Conservation (phyloP, 2,329 filamentous ascomycete genomes). For the Fusarium chuoi region DNA sequence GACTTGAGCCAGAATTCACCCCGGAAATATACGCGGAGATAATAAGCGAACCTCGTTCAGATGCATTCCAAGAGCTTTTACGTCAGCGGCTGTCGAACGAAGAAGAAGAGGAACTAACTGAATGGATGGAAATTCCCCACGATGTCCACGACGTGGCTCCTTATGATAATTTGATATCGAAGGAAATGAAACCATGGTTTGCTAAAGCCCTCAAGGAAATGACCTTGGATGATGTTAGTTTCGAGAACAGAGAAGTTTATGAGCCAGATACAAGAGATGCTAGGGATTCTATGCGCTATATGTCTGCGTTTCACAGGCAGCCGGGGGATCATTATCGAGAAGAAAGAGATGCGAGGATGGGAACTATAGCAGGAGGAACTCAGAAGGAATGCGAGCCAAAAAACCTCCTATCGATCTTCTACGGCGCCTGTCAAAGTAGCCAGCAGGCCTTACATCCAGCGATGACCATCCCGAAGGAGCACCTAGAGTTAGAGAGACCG, state of each 20-base stretch:
- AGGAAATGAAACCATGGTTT: neutral
- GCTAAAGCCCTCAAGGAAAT: neutral
- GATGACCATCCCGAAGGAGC: no score
- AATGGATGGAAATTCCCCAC: neutral
- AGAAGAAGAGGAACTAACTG: neutral
- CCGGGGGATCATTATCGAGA: neutral
- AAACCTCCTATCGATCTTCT: no score
- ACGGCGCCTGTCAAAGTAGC: no score
- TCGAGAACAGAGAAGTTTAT: neutral
- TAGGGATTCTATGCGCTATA: neutral
- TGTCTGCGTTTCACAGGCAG: neutral
- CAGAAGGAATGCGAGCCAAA: no score
- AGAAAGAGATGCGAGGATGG: no score
- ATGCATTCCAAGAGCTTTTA: neutral
- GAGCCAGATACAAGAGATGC: neutral
- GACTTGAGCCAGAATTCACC: neutral
- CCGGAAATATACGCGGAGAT: neutral
- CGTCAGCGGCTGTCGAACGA: neutral
- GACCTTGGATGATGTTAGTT: neutral
- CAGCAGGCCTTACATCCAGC: no score
- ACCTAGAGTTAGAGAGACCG: no score
- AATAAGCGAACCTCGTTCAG: accelerated
- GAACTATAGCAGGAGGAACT: no score
- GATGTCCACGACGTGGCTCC: neutral
- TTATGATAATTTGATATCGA: neutral